Conservation (phyloP, 805 yeast species). For the Maudiozyma bulderi region DNA sequence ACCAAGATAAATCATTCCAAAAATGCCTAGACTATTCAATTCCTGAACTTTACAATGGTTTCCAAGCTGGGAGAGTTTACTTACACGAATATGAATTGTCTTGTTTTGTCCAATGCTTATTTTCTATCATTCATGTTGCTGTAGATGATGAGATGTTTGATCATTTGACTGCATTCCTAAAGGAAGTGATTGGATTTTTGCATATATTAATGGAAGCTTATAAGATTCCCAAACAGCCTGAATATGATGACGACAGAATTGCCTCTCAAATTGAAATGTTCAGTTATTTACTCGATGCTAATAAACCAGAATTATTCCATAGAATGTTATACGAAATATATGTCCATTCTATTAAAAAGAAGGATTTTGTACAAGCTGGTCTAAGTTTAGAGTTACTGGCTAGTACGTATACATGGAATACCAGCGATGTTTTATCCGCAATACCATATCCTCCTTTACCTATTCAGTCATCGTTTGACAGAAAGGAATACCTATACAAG, state of each 20-base stretch:
- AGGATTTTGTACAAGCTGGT: slow-evolving; percentile 73
- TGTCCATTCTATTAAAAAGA: slow-evolving; percentile 48
- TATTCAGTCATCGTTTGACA: slow-evolving; percentile 68
- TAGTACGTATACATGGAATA: slow-evolving; percentile 65
- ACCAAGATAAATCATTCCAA: slow-evolving; percentile 10
- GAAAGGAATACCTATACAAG: slow-evolving; percentile 64
- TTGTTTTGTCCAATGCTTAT: slow-evolving; percentile 12
- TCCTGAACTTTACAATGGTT: slow-evolving; percentile 23
- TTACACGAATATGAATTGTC: slow-evolving; percentile 20
- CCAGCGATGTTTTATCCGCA: slow-evolving; percentile 44
- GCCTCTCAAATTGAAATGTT: slow-evolving; percentile 69
- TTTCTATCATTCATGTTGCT: slow-evolving; percentile 23
- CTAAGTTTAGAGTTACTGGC: slow-evolving; percentile 71
- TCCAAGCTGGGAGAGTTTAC: slow-evolving; percentile 16
- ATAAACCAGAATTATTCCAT: slow-evolving; percentile 70
- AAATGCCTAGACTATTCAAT: slow-evolving; percentile 13
- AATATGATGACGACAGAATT: slow-evolving; percentile 79
- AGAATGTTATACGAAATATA: slow-evolving; percentile 70
- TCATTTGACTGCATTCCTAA: slow-evolving; percentile 41
- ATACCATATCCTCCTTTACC: slow-evolving; percentile 63
- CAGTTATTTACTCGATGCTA: slow-evolving; percentile 66
- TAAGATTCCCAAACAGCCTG: slow-evolving; percentile 70
- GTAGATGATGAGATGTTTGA: slow-evolving; percentile 54
- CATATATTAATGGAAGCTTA: slow-evolving; percentile 56
- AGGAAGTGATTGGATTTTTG: slow-evolving; percentile 50